phyloP scores from a whole-genome alignment of 306 rosid genomes.

The Vigna unguiculata region DNA sequence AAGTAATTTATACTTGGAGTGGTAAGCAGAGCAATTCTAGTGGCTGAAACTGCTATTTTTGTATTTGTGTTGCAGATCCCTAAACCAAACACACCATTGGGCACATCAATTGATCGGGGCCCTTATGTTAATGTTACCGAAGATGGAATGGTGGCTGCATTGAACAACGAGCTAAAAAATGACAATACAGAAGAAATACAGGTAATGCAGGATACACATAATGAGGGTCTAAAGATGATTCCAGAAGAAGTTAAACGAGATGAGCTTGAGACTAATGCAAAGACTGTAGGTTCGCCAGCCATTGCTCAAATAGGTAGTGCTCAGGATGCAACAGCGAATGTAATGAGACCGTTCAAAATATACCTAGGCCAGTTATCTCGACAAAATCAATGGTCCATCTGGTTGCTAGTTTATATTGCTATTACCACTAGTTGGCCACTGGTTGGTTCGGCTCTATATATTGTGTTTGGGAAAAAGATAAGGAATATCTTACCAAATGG shows the following conservation, averaged over 20 bases:
- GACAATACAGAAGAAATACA: conserved; percentile 52
- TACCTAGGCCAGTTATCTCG: conserved; percentile 62
- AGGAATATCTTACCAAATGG: conserved; percentile 58
- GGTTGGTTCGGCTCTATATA: conserved; percentile 71
- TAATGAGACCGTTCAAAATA: conserved; percentile 53
- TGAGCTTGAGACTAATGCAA: conserved; percentile 44
- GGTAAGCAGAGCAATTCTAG: conserved; percentile 31
- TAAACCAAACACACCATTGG: conserved; percentile 49
- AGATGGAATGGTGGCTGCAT: conserved; percentile 89
- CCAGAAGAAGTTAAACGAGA: conserved; percentile 40
- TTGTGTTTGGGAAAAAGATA: conserved; percentile 65
- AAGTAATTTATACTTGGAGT: conserved; percentile 10
- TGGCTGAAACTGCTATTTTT: conserved; percentile 45
- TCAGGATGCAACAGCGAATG: conserved; percentile 43
- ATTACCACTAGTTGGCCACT: conserved; percentile 84
- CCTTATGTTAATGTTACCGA: conserved; percentile 76
- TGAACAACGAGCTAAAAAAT: conserved; percentile 54
- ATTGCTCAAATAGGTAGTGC: conserved; percentile 31
- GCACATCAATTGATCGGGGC: conserved; percentile 75
- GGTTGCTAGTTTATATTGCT: conserved; percentile 86
- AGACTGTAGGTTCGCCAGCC: conserved; percentile 35
- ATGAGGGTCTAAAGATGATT: conserved; percentile 31
- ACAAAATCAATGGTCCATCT: conserved; percentile 63
- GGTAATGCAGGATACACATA: conserved; percentile 39
- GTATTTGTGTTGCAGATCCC: conserved; percentile 50